Conservation (phyloP, 2,329 filamentous ascomycete species). For the Xylaria sp. region DNA sequence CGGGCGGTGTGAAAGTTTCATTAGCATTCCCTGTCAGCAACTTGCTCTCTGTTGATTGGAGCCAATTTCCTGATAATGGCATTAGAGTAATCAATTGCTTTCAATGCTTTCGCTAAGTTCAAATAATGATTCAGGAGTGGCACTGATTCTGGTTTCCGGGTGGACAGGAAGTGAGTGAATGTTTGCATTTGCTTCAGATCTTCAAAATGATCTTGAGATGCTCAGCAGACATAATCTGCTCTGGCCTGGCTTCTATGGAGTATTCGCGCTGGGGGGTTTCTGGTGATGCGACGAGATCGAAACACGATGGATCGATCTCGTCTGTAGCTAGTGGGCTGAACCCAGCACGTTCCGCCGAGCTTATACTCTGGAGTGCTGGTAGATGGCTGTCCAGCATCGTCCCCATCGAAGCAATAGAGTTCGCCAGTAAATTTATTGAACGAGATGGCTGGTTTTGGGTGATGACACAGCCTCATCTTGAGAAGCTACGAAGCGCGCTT, state of each 20-base stretch:
- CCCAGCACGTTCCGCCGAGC: constrained; percentile 37
- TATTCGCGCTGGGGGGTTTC: constrained; percentile 47
- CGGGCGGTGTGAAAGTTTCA: constrained; percentile 71
- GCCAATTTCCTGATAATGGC: constrained; percentile 67
- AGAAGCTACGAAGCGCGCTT: constrained; percentile 26
- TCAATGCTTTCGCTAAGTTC: constrained; percentile 72
- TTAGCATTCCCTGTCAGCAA: constrained; percentile 66
- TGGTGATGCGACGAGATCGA: constrained; percentile 52
- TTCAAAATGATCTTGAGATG: constrained; percentile 68
- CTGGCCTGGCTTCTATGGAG: constrained; percentile 67
- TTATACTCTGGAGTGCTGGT: constrained; percentile 36
- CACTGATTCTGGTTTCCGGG: constrained; percentile 64
- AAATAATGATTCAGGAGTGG: constrained; percentile 74
- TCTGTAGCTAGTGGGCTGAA: constrained; percentile 46
- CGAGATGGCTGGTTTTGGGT: constrained; percentile 37
- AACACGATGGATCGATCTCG: constrained; percentile 47
- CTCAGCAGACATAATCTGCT: constrained; percentile 68
- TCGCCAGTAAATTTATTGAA: constrained; percentile 37
- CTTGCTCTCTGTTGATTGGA: constrained; percentile 61
- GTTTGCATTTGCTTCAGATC: constrained; percentile 66
- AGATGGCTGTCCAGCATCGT: constrained; percentile 26
- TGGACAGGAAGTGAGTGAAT: constrained; percentile 71
- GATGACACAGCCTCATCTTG: constrained; percentile 29
- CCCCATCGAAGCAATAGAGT: constrained; percentile 39
- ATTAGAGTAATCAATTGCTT: constrained; percentile 74